Conservation (phyloP, 495 filamentous ascomycete species). For the Aspergillus kassunensis region DNA sequence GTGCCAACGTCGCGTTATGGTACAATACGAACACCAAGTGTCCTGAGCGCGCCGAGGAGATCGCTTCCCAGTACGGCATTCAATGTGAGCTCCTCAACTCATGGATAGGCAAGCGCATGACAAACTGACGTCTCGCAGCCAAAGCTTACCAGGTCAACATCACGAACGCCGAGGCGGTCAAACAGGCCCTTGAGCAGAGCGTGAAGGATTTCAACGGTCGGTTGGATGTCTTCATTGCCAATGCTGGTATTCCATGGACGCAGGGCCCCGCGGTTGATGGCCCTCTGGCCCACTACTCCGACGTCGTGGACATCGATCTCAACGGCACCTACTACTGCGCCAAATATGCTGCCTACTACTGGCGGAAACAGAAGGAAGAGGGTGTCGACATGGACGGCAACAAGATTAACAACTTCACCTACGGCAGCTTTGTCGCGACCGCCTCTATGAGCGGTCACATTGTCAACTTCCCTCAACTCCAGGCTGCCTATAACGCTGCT, state of each 20-base stretch:
- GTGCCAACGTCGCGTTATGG: conserved; percentile 85
- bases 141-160: conserved; percentile 74
- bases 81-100: conserved; percentile 50
- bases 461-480: conserved; percentile 82
- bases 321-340: conserved; percentile 84
- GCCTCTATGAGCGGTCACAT: conserved; percentile 83
- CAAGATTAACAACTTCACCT: conserved; percentile 59
- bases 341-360: conserved; percentile 69
- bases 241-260: conserved; percentile 73
- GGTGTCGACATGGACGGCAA: conserved; percentile 63
- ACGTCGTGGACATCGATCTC: conserved; percentile 70
- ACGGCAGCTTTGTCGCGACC: conserved; percentile 74
- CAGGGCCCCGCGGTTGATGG: conserved; percentile 66
- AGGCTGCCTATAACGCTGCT: conserved; percentile 81
- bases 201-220: conserved; percentile 69
- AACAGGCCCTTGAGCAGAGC: conserved; percentile 51
- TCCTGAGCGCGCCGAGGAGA: conserved; percentile 63
- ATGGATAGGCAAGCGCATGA: background rate
- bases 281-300: conserved; percentile 58
- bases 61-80: conserved; percentile 74
- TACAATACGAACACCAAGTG: conserved; percentile 77
- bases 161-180: conserved; percentile 54
- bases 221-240: conserved; percentile 77
- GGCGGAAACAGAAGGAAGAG: conserved; percentile 59
- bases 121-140: conserved; percentile 42